These are phyloP conservation scores for Sphaerulina populicola DNA, from an alignment of 2,329 filamentous ascomycete genomes.

Conservation along the genomic window DNA sequence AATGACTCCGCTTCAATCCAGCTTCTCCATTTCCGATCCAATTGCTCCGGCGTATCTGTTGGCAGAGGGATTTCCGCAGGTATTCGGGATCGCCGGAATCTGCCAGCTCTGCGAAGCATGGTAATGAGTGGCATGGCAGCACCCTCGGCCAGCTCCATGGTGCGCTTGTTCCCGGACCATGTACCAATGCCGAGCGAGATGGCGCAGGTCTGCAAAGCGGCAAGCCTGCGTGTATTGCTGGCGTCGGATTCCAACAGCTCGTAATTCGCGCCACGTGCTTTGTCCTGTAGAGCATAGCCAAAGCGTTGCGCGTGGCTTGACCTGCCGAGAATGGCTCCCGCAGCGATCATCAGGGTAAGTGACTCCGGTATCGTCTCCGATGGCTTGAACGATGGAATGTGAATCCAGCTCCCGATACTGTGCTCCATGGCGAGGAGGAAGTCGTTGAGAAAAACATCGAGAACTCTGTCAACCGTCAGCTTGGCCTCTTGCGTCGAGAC, in stretches of 20 bases:
- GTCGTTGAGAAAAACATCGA: slow-evolving; percentile 19
- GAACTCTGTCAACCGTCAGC: slow-evolving; percentile 7
- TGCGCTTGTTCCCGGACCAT: slow-evolving; percentile 21
- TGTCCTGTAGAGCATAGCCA: slow-evolving; percentile 19
- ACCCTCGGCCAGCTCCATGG: slow-evolving; percentile 18
- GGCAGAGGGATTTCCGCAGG: slow-evolving; percentile 5
- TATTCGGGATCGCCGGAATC: slow-evolving; percentile 13
- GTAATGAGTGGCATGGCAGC: slow-evolving; percentile 15
- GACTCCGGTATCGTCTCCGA: slow-evolving; percentile 14
- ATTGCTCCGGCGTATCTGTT: slow-evolving; percentile 7
- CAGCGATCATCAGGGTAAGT: slow-evolving; percentile 16
- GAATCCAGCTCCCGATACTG: slow-evolving; percentile 20
- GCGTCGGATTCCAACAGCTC: slow-evolving; percentile 18
- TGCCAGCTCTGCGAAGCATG: slow-evolving; percentile 18
- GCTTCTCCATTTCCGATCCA: slow-evolving; percentile 15
- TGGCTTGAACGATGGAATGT: slow-evolving; percentile 15
- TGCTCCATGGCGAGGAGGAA: slow-evolving; percentile 19
- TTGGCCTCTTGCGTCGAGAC: neutral
- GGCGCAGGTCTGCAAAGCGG: slow-evolving; percentile 17
- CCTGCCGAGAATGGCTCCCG: slow-evolving; percentile 16
- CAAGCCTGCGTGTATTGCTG: slow-evolving; percentile 14
- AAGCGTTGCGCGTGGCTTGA: slow-evolving; percentile 19
- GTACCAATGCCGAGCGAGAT: slow-evolving; percentile 17
- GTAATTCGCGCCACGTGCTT: slow-evolving; percentile 11
- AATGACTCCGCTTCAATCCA: slow-evolving; percentile 20